phyloP scores from a whole-genome alignment of 805 yeast species.

The Spathaspora hagerdaliae region DNA sequence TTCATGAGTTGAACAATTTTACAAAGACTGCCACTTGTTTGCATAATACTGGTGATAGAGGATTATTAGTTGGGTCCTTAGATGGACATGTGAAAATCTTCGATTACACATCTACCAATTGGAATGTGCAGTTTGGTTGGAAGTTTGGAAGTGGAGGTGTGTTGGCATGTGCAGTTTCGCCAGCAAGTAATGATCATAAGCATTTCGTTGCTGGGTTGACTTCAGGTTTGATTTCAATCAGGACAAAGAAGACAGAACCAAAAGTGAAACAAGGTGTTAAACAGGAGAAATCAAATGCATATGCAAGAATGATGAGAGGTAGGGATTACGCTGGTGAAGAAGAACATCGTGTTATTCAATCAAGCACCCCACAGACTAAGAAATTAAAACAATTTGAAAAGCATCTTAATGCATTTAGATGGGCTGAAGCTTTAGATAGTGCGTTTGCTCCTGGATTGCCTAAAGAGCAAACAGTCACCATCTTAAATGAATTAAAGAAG shows the following conservation, averaged over 20 bases:
- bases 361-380: conserved; percentile 47
- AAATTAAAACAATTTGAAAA: conserved; percentile 79
- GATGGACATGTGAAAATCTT: conserved; percentile 98
- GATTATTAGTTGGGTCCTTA: conserved; percentile 88
- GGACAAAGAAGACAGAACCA: conserved; percentile 77
- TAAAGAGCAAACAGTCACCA: conserved; percentile 75
- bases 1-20: conserved; percentile 77
- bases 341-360: conserved; percentile 68
- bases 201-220: conserved; percentile 92
- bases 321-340: conserved; percentile 87
- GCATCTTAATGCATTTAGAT: conserved; percentile 79
- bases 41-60: conserved; percentile 66
- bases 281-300: conserved; percentile 54
- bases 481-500: conserved; percentile 78
- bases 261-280: conserved; percentile 49
- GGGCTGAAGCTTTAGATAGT: conserved; percentile 89
- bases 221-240: conserved; percentile 81
- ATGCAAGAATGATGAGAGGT: conserved; percentile 83
- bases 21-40: conserved; percentile 90
- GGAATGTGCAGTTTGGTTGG: conserved; percentile 96
- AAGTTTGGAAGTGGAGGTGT: conserved; percentile 89
- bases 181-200: conserved; percentile 54
- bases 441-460: conserved; percentile 80
- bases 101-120: conserved; percentile 65
- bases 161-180: conserved; percentile 83